phyloP scores from a whole-genome alignment of 805 yeast genomes.

The Sugiyamaella floridensis region DNA sequence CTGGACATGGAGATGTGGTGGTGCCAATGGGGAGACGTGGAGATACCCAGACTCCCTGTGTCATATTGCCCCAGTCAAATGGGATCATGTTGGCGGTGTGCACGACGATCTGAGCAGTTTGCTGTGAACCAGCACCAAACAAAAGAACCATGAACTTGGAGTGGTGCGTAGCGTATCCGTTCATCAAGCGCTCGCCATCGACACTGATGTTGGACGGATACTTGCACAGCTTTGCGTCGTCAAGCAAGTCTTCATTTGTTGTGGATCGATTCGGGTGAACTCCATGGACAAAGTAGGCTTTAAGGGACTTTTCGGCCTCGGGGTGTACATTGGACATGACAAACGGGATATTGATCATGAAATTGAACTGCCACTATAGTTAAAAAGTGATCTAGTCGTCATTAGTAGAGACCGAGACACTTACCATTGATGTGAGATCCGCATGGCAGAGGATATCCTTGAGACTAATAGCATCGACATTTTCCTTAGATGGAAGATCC shows the following conservation, averaged over 20 bases:
- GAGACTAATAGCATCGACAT: constrained; percentile 17
- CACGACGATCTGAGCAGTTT: constrained; percentile 22
- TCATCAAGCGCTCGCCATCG: constrained; percentile 17
- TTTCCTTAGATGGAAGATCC: constrained; percentile 15
- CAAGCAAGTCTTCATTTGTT: constrained; percentile 4
- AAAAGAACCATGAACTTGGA: constrained; percentile 29
- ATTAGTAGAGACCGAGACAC: no score
- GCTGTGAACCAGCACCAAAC: constrained; percentile 8
- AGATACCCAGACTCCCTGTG: constrained; percentile 29
- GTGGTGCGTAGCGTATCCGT: constrained; percentile 28
- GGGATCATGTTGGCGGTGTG: constrained; percentile 30
- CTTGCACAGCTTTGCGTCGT: constrained; percentile 3
- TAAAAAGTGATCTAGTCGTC: not conserved
- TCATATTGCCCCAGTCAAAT: constrained; percentile 29
- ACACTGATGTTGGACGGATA: constrained; percentile 16
- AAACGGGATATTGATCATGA: constrained; percentile 23
- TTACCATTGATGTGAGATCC: constrained; percentile 18
- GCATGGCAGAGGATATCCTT: constrained; percentile 20
- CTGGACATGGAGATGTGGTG: not conserved
- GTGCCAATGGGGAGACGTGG: constrained; percentile 15
- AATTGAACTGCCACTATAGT: constrained; percentile 28
- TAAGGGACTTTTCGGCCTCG: constrained; percentile 8
- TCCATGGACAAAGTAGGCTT: constrained; percentile 23
- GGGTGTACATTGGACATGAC: constrained; percentile 20
- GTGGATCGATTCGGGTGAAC: constrained; percentile 3